Evolutionary conservation across 2,329 filamentous ascomycete species (phyloP).

Genomic region (Aspergillus sp.): DNA sequence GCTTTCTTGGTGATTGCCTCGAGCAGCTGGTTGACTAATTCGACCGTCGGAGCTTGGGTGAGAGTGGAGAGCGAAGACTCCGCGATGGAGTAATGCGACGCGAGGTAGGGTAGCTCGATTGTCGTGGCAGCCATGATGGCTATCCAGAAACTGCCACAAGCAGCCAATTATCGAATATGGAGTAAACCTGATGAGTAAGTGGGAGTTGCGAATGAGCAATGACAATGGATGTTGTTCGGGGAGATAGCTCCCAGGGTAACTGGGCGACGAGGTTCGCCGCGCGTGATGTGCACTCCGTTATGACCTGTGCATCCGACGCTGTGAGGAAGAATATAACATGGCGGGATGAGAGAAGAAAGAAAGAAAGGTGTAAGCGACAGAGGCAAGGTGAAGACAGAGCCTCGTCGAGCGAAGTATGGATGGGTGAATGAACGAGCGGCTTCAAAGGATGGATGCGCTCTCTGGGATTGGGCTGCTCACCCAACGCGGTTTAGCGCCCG

Average conservation of each 20-base stretch:
- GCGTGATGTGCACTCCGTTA: background rate
- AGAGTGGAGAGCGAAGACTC: slow-evolving; percentile 56
- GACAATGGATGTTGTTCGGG: background rate
- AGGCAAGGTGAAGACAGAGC: slow-evolving; percentile 5
- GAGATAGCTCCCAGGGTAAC: background rate
- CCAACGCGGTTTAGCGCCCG: slow-evolving; percentile 15
- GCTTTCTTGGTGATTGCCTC: slow-evolving; percentile 73
- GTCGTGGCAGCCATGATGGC: slow-evolving; percentile 53
- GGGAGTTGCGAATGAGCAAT: background rate
- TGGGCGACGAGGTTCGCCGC: background rate
- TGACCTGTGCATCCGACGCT: slow-evolving; percentile 18
- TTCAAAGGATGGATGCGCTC: slow-evolving; percentile 9
- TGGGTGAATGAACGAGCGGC: slow-evolving; percentile 3
- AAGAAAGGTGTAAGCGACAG: slow-evolving; percentile 13
- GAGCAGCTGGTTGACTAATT: slow-evolving; percentile 74
- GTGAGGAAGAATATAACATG: slow-evolving; percentile 15
- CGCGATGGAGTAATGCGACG: slow-evolving; percentile 57
- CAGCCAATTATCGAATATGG: slow-evolving; percentile 7
- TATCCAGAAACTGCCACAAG: slow-evolving; percentile 13
- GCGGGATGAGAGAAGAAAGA: slow-evolving; percentile 6
- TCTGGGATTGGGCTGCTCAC: slow-evolving; percentile 12
- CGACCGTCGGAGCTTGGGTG: slow-evolving; percentile 63
- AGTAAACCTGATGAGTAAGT: slow-evolving; percentile 1
- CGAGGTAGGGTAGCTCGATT: slow-evolving; percentile 58
- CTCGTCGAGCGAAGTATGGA: slow-evolving; percentile 8